phyloP scores from a whole-genome alignment of 257 asterid species.

The Rauvolfia tetraphylla region DNA sequence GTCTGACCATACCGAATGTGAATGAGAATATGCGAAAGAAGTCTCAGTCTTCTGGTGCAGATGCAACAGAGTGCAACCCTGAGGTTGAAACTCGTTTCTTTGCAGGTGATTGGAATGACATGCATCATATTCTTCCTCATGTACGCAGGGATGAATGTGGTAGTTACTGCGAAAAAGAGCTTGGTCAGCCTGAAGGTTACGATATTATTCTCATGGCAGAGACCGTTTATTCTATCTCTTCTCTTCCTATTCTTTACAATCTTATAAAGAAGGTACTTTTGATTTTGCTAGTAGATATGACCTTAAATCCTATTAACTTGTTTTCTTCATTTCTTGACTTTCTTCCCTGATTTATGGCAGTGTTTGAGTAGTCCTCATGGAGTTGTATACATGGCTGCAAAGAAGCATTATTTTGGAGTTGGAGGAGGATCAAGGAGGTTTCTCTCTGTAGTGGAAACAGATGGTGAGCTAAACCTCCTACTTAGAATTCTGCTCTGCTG shows the following conservation, averaged over 20 bases:
- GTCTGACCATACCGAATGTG: constrained; percentile 88
- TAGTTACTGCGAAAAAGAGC: constrained; percentile 5
- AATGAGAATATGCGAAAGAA: constrained; percentile 48
- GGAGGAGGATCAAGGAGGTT: constrained; percentile 96
- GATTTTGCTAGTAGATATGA: constrained; percentile 3
- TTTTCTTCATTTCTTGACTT: not conserved
- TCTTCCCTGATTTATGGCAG: constrained; percentile 31
- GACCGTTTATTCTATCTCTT: constrained; percentile 80
- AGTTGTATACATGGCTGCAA: constrained; percentile 90
- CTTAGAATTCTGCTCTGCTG: not conserved
- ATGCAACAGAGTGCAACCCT: constrained; percentile 15
- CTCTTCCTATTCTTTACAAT: constrained; percentile 59
- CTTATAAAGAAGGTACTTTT: constrained; percentile 67
- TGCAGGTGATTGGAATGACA: constrained; percentile 93
- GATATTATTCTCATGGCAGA: constrained; percentile 96
- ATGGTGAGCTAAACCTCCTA: constrained; percentile 44
- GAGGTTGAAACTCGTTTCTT: constrained; percentile 62
- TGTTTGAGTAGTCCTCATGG: constrained; percentile 58
- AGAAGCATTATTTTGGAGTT: constrained; percentile 91
- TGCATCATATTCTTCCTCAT: constrained; percentile 51
- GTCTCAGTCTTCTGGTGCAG: constrained; percentile 21
- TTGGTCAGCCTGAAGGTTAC: constrained; percentile 40
- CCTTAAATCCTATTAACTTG: not conserved
- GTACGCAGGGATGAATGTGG: constrained; percentile 22
- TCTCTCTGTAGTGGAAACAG: constrained; percentile 70